phyloP scores from a whole-genome alignment of 257 asterid genomes.

The Solanum phureja region DNA sequence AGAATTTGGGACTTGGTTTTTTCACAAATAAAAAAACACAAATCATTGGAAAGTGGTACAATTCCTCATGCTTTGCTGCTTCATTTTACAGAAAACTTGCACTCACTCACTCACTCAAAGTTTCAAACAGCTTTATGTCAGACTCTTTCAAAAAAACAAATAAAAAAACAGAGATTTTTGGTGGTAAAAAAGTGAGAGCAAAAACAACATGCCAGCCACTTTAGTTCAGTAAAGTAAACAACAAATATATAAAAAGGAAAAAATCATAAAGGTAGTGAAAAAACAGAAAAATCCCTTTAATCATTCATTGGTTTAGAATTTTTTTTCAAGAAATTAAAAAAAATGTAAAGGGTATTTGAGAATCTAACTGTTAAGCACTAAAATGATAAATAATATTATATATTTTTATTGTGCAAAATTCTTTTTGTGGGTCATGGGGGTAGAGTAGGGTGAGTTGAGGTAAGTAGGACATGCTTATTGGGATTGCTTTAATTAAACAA shows the following conservation, averaged over 20 bases:
- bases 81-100: slow-evolving; percentile 4
- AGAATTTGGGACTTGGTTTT: neutral
- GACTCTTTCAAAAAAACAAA: slow-evolving; percentile 4
- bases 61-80: slow-evolving; percentile 7
- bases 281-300: slow-evolving; percentile 31
- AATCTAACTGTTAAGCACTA: slow-evolving; percentile 33
- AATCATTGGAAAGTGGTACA: slow-evolving; percentile 8
- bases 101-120: slow-evolving; percentile 11
- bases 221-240: slow-evolving; percentile 40
- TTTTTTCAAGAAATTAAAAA: slow-evolving; percentile 13
- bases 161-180: slow-evolving; percentile 18
- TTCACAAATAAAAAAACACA: neutral
- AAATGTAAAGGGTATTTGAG: slow-evolving; percentile 17
- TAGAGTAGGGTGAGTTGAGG: neutral
- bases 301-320: slow-evolving; percentile 34
- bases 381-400: neutral
- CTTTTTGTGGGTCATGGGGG: neutral
- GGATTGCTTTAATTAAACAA: slow-evolving; percentile 33
- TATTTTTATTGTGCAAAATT: neutral
- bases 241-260: slow-evolving; percentile 20
- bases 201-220: slow-evolving; percentile 52
- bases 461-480: slow-evolving; percentile 40
- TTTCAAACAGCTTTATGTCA: slow-evolving; percentile 16
- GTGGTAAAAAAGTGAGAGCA: slow-evolving; percentile 30
- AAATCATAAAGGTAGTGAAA: slow-evolving; percentile 16